Base-by-base conservation (phyloP, 768 basidiomycete genomes). In the Phlegmacium glaucopus region DNA sequence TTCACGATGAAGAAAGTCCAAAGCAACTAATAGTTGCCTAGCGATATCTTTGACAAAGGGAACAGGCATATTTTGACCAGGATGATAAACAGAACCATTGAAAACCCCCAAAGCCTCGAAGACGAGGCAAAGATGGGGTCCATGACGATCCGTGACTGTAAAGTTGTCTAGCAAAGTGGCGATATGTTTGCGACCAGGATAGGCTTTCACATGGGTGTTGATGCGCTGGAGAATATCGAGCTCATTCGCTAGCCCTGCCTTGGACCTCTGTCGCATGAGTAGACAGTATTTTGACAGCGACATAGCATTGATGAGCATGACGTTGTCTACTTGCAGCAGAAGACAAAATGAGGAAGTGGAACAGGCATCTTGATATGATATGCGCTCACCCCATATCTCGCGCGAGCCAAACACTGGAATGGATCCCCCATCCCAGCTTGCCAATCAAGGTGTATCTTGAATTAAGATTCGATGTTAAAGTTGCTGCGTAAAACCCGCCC, bases 111-210 rank as follows among this genome's bases (percentile, higher is more conserved):
- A 74, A 34, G 87, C 86, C 62, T 90, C 87, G 59, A 85, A 86
- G 25, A 87, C 85, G 83, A 90, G 86, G 74, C 87, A 90, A 53
- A 90, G 82, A 65, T 90, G 87, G 22, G 71, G 77, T 37, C 88
- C 88, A 64, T 88, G 85, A 18, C 82, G 82, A 10, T 85, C 86
- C 43, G 77, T 77, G 67, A 89, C 82, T 40, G 76, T 74, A 64
- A 90, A 90, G 59, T 85, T 82, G 66, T 90, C 88, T 42, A 89
- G 79, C 56, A 90, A 80, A 15, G 78, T 80, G 60, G 87, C 81
- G 60, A 87, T 85, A 55, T 90, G 88, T 40, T 17, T 44, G 25
- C 43, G 22, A 38, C 53, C 53, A 48, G 53, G 48, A 48, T 48
- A 13, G 18, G 28, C 34, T 17, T 48, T 45, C 34, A 18, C 12